Evolutionary conservation across 805 yeast species (phyloP).

Genomic region (Saccharomycodes ludwigii): DNA sequence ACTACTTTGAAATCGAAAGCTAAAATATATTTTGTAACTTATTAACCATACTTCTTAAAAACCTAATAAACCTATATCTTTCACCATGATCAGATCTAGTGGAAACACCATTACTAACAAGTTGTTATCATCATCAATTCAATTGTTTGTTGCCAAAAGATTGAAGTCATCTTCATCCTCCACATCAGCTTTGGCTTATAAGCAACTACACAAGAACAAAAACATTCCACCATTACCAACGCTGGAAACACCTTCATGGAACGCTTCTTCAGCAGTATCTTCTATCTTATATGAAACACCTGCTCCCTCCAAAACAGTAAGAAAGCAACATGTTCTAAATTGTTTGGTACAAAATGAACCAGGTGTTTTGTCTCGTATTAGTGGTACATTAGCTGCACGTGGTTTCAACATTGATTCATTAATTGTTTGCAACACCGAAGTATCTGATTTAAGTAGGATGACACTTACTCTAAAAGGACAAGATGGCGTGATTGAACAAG

Average conservation of each 20-base stretch:
- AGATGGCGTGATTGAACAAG: conserved; percentile 94
- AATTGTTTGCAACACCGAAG: conserved; percentile 94
- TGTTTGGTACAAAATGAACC: conserved; percentile 98
- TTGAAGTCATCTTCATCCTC: conserved; percentile 37
- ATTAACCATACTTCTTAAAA: too few relatives aligned
- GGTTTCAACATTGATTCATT: conserved; percentile 97
- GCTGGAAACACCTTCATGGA: conserved; percentile 86
- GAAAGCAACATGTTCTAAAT: conserved; percentile 81
- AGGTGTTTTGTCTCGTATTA: conserved; percentile 86
- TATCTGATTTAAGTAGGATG: conserved; percentile 90
- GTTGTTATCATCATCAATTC: too few relatives aligned
- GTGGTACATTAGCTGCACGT: conserved; percentile 94
- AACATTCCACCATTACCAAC: conserved; percentile 87
- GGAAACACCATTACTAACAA: too few relatives aligned
- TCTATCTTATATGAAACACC: conserved; percentile 83
- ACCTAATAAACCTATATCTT: too few relatives aligned
- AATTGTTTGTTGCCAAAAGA: conserved; percentile 4
- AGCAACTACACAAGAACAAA: conserved; percentile 76
- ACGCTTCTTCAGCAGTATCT: conserved; percentile 92
- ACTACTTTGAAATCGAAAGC: too few relatives aligned
- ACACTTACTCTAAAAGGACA: conserved; percentile 90
- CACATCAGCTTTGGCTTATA: conserved; percentile 90
- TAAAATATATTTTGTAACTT: too few relatives aligned
- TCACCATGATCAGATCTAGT: too few relatives aligned
- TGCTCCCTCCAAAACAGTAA: conserved; percentile 38